phyloP scores from a whole-genome alignment of 176 grass and related monocot species.

The Otatea glauca region DNA sequence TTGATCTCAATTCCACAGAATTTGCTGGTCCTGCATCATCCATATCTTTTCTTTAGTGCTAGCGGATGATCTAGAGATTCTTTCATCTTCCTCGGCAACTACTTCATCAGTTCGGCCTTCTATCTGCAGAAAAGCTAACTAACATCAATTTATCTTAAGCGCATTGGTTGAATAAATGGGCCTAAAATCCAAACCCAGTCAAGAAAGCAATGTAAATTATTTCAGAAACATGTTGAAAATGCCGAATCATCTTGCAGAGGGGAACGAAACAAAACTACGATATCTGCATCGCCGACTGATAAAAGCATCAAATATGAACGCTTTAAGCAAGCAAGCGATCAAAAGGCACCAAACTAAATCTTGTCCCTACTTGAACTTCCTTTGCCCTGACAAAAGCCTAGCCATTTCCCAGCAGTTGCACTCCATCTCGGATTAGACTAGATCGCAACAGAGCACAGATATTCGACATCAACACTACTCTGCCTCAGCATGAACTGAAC shows the following conservation, averaged over 20 bases:
- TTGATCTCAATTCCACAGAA: not conserved
- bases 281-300: not conserved
- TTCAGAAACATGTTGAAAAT: not conserved
- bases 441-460: too few relatives aligned
- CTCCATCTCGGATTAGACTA: not conserved
- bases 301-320: not conserved
- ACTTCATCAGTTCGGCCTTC: constrained; percentile 38
- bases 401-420: not conserved
- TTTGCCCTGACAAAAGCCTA: not conserved
- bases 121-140: constrained; percentile 40
- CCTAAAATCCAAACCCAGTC: not conserved
- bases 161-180: not conserved
- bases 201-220: not conserved
- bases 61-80: constrained; percentile 41
- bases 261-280: not conserved
- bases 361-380: not conserved
- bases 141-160: not conserved
- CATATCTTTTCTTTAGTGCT: constrained; percentile 66
- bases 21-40: constrained; percentile 84
- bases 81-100: constrained; percentile 50
- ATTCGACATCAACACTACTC: too few relatives aligned
- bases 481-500: too few relatives aligned
- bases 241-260: not conserved
- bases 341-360: not conserved
- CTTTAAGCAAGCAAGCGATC: not conserved